A percentile compares a stretch with the other conserved stretches of the same genome.
Conservation (phyloP, 306 rosid species). For the Medicago ruthenica region DNA sequence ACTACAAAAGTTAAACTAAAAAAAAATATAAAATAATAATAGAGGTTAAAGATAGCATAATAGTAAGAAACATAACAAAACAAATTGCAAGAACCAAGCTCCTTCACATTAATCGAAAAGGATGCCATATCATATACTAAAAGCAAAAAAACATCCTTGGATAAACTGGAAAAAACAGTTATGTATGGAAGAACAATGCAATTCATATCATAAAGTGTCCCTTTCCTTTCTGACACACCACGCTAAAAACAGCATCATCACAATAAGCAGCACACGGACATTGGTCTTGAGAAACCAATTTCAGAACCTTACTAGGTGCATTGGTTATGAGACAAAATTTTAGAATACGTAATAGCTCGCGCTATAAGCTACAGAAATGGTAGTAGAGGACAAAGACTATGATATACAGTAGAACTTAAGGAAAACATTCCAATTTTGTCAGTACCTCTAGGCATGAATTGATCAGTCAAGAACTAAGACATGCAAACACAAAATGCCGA, state of each 20-base stretch:
- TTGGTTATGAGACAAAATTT: not conserved
- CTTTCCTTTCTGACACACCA: not conserved
- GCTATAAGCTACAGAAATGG: constrained; percentile 7
- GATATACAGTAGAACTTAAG: not conserved
- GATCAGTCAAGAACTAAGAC: constrained; percentile 4
- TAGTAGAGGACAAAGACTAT: not conserved
- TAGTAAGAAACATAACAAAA: not conserved
- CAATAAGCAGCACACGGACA: constrained; percentile 2
- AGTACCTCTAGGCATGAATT: constrained; percentile 4
- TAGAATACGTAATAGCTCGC: not conserved
- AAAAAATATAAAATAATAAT: not conserved
- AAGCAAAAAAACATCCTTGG: not conserved
- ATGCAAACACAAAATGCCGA: constrained; percentile 16
- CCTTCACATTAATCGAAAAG: not conserved
- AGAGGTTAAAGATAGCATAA: not conserved
- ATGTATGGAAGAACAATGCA: constrained; percentile 11
- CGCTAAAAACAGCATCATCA: not conserved
- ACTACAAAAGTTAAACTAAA: constrained; percentile 39
- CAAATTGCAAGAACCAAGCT: not conserved
- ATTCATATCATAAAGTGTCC: constrained; percentile 14
- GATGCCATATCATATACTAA: constrained; percentile 9
- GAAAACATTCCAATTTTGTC: constrained; percentile 12
- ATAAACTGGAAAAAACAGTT: constrained; percentile 14
- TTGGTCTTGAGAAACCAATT: constrained; percentile 8
- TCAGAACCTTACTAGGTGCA: constrained; percentile 8